Percentiles rank a stretch among this genome's conserved stretches.
These are phyloP conservation scores for Yamadazyma philogaea DNA, from an alignment of 805 yeast species.

Conservation along the genomic window DNA sequence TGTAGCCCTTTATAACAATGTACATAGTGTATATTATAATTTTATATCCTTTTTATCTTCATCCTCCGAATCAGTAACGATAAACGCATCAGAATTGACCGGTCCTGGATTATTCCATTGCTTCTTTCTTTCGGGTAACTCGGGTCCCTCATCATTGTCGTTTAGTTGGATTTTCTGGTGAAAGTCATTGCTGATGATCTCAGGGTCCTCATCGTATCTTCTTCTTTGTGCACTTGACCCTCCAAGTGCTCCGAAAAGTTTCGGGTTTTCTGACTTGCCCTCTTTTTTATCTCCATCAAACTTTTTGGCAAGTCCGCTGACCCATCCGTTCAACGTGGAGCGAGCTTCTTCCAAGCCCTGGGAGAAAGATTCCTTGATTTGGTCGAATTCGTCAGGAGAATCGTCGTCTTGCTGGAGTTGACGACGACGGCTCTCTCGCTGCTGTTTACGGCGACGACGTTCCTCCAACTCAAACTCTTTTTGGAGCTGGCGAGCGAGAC, in stretches of 20 bases:
- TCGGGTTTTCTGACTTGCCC: conserved; percentile 18
- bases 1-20: too few relatives aligned
- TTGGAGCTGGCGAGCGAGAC: conserved; percentile 77
- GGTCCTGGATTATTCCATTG: conserved; percentile 38
- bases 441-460: conserved; percentile 30
- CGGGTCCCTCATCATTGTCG: conserved; percentile 26
- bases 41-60: conserved; percentile 24
- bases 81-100: conserved; percentile 41
- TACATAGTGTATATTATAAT: conserved; percentile 10
- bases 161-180: conserved; percentile 44
- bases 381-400: conserved; percentile 57
- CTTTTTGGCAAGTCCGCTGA: conserved; percentile 61
- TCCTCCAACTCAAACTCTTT: conserved; percentile 53
- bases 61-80: conserved; percentile 44
- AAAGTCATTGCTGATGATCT: conserved; percentile 49
- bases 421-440: conserved; percentile 13
- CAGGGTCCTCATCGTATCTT: conserved; percentile 53
- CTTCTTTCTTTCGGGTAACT: conserved; percentile 18
- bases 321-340: conserved; percentile 74
- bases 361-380: conserved; percentile 61
- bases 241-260: conserved; percentile 46
- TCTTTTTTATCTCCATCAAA: conserved; percentile 24
- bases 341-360: conserved; percentile 82
- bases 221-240: conserved; percentile 30
- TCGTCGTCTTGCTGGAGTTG: conserved; percentile 19